Evolutionary conservation across 2,329 filamentous ascomycete genomes (phyloP), one percentile per base, ranked within the genome.

Genomic region (Colletotrichum acutatum): DNA sequence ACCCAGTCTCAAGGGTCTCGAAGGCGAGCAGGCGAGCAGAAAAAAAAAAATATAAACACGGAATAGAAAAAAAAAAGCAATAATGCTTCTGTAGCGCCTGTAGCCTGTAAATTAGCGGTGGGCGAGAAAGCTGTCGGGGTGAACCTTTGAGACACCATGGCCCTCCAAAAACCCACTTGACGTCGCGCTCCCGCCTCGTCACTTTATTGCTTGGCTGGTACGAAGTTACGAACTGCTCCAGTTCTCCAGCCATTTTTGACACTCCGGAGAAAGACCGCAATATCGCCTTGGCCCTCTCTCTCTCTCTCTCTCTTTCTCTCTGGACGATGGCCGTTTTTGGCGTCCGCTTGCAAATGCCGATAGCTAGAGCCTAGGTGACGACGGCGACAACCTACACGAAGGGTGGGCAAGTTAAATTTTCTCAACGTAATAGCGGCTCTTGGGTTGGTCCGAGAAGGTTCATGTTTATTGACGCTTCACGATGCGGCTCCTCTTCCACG

Each of bases 81-180:
- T 22, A 53, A 64, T 59, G 30, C 26, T 46, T 56, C 57, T 59
- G 54, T 63, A 67, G 24, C 58, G 57, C 46, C 64, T 46, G 34
- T 54, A 37, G 65, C 66, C 19, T 54, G 42, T 66, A 69, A 69
- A 69, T 72, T 64, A 64, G 66, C 66, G 66, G 70, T 58, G 70
- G 66, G n/a, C 59, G 59, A 58, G 16, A 49, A 56, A 54, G 59
- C 24, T 60, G 66, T 57, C 52, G 32, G 70, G 70, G 62, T 64
- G 11, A 49, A 59, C 66, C 59, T 60, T 72, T 59, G 65, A 69
- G 30, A 52, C 66, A 49, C 26, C 32, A 64, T 52, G 58, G 62
- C 59, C 69, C 70, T 63, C 56, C 22, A 59, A 69, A 42, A 63
- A 52, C 53, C 69, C 65, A 68, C 65, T 59, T 58, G 52, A 49